Conservation (phyloP, 176 grass and related monocot species). For the Panicum miliaceum region DNA sequence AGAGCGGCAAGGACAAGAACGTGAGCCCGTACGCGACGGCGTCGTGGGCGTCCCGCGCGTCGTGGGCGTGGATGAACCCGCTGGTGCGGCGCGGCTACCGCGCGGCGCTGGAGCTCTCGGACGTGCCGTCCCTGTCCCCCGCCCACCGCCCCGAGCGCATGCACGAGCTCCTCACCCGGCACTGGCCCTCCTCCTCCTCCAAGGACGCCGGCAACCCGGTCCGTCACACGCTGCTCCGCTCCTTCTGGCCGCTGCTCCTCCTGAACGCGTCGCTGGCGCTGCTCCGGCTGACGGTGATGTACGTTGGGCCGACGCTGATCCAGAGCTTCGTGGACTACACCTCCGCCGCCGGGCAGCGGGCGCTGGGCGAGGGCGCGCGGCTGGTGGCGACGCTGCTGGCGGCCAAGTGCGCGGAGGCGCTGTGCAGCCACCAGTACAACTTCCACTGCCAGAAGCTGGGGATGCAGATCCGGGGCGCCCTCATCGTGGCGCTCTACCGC, state of each 20-base stretch:
- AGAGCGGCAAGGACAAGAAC: background rate
- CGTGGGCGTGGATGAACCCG: constrained; percentile 94
- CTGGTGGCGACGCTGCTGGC: constrained; percentile 67
- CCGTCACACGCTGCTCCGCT: constrained; percentile 58
- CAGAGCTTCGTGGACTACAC: constrained; percentile 84
- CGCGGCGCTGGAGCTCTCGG: constrained; percentile 55
- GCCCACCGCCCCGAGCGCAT: constrained; percentile 71
- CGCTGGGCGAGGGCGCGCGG: constrained; percentile 43
- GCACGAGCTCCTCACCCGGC: constrained; percentile 59
- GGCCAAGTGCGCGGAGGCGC: constrained; percentile 75
- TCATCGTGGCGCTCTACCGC: constrained; percentile 88
- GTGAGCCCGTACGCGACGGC: constrained; percentile 68
- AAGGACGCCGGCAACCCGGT: constrained; percentile 60
- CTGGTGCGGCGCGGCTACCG: constrained; percentile 66
- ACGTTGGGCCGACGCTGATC: constrained; percentile 83
- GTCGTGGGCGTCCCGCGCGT: constrained; percentile 56
- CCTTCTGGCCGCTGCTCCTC: constrained; percentile 82
- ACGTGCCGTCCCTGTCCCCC: constrained; percentile 68
- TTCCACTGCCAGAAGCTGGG: constrained; percentile 98
- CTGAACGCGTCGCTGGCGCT: constrained; percentile 63
- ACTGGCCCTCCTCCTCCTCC: constrained; percentile 59
- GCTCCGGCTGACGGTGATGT: constrained; percentile 78
- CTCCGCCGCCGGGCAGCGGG: background rate
- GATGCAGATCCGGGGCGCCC: constrained; percentile 81
- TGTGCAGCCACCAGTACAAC: constrained; percentile 93